phyloP scores from a whole-genome alignment of 2,329 filamentous ascomycete species.

The Anisogramma anomala region DNA sequence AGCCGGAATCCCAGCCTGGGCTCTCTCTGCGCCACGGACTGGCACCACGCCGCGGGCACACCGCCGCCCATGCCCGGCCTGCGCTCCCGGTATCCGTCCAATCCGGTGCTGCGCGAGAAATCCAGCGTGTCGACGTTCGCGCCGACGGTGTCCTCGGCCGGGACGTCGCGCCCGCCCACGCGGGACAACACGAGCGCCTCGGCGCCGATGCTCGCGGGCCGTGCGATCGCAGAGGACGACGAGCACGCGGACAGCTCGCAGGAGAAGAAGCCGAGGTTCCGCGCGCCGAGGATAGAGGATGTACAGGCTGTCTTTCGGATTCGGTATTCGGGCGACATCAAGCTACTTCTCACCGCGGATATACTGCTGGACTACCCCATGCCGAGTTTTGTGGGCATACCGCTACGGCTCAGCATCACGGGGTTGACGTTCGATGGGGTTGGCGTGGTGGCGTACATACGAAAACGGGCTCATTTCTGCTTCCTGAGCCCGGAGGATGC shows the following conservation, averaged over 20 bases:
- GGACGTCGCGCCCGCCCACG: slow-evolving; percentile 45
- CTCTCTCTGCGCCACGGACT: slow-evolving; percentile 35
- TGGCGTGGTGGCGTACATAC: slow-evolving; percentile 82
- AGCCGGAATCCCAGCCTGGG: slow-evolving; percentile 35
- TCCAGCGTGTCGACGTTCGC: slow-evolving; percentile 52
- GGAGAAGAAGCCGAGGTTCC: slow-evolving; percentile 31
- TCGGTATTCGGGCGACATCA: slow-evolving; percentile 76
- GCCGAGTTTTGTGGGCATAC: slow-evolving; percentile 94
- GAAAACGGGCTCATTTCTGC: slow-evolving; percentile 82
- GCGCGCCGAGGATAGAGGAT: slow-evolving; percentile 71
- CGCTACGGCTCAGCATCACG: slow-evolving; percentile 87
- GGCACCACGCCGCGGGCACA: slow-evolving; percentile 17
- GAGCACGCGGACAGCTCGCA: slow-evolving; percentile 20
- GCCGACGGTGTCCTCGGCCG: slow-evolving; percentile 38
- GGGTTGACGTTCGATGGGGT: slow-evolving; percentile 92
- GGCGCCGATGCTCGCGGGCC: slow-evolving; percentile 21
- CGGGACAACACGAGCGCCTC: slow-evolving; percentile 30
- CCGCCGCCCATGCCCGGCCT: slow-evolving; percentile 9
- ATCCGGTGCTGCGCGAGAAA: slow-evolving; percentile 39
- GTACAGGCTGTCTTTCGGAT: slow-evolving; percentile 88
- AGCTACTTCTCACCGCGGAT: slow-evolving; percentile 81
- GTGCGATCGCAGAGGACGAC: slow-evolving; percentile 29
- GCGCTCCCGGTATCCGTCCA: slow-evolving; percentile 9
- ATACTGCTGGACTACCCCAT: slow-evolving; percentile 96
- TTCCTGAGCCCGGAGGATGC: slow-evolving; percentile 91